Conservation (phyloP, 768 basidiomycete genomes). For the Auricularia cornea region DNA sequence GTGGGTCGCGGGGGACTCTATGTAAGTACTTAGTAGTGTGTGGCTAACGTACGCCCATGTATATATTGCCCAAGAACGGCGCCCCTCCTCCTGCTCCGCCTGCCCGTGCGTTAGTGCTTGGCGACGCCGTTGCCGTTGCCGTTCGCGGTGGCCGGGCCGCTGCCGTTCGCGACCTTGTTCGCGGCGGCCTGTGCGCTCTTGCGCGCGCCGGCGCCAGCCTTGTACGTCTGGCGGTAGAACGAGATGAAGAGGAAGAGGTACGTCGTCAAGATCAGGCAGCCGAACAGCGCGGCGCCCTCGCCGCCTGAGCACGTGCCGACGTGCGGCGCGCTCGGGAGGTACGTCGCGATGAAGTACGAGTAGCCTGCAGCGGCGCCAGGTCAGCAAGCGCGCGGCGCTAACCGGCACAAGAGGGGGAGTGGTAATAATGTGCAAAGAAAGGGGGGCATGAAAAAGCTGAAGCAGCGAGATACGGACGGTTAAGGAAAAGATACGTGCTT, state of each 20-base stretch:
- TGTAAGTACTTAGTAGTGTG: too few species aligned
- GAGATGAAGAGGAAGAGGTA: slow-evolving; percentile 96
- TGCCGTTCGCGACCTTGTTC: neutral
- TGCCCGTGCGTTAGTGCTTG: too few species aligned
- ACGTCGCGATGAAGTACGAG: slow-evolving; percentile 65
- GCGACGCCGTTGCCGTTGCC: neutral
- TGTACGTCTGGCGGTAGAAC: slow-evolving; percentile 83
- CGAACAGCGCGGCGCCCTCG: slow-evolving; percentile 80
- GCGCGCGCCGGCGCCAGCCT: slow-evolving; percentile 20
- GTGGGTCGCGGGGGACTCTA: too few species aligned
- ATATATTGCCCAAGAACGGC: too few species aligned
- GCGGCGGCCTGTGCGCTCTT: slow-evolving; percentile 2
- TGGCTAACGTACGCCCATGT: too few species aligned
- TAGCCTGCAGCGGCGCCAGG: slow-evolving; percentile 41
- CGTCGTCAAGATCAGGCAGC: slow-evolving; percentile 78
- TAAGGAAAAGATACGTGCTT: slow-evolving; percentile 48
- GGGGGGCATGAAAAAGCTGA: neutral
- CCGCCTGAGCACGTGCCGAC: slow-evolving; percentile 82
- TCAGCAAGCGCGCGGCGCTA: slow-evolving; percentile 8
- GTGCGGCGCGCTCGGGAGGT: slow-evolving; percentile 50
- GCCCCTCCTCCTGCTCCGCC: too few species aligned
- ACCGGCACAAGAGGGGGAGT: too few species aligned
- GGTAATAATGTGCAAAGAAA: too few species aligned
- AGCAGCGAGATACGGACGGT: slow-evolving; percentile 8
- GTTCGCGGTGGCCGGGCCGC: neutral